Conservation (phyloP, 192 early-diverging fungal genomes). For the Irineochytrium annulatum region DNA sequence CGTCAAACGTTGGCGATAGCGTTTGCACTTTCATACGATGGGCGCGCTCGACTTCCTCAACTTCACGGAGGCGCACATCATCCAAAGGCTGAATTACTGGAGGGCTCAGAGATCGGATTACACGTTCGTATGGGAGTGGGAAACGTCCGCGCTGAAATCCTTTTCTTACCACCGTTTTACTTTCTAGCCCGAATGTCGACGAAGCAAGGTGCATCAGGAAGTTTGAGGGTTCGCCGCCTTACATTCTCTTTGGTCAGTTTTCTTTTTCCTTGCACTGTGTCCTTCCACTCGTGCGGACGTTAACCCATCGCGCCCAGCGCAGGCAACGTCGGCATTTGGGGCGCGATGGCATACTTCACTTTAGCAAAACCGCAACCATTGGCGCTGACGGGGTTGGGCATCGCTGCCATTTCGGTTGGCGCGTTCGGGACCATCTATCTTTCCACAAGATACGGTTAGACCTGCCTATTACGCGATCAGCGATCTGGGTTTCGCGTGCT, state of each 20-base stretch:
- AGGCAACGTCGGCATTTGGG: no score
- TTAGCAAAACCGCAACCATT: no score
- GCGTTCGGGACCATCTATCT: neutral
- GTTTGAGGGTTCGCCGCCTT: neutral
- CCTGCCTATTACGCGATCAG: no score
- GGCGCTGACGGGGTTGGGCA: no score
- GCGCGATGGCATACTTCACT: no score
- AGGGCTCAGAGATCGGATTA: neutral
- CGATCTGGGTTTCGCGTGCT: no score
- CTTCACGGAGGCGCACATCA: neutral
- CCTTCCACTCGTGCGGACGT: neutral
- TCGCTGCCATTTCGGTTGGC: no score
- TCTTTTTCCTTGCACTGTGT: neutral
- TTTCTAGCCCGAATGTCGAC: neutral
- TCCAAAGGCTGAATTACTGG: neutral
- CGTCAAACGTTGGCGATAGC: neutral
- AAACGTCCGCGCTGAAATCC: neutral
- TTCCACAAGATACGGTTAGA: neutral
- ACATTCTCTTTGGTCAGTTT: neutral
- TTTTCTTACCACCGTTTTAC: neutral
- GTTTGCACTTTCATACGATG: no score
- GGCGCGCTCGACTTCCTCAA: neutral
- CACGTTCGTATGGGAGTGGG: neutral
- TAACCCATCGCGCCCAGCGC: neutral
- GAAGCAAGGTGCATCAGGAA: neutral